Conservation (phyloP, 1,284 basidiomycete genomes). For the Malassezia furfur region DNA sequence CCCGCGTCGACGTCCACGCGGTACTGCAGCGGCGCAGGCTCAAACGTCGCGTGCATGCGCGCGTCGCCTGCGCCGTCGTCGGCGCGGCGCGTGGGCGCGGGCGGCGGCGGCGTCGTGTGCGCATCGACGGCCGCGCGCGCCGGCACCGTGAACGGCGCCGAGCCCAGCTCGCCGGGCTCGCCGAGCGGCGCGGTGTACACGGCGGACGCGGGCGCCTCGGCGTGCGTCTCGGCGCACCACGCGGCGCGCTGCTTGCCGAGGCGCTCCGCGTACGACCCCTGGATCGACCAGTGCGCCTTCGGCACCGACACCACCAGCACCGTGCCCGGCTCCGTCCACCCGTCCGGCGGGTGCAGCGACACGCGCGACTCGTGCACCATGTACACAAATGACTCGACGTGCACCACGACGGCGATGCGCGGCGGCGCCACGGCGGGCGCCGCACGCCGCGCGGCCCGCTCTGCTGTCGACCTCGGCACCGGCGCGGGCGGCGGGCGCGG, state of each 20-base stretch:
- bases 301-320: constrained; percentile 5
- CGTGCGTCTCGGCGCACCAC: not conserved
- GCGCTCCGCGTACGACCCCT: constrained; percentile 11
- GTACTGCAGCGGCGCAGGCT: constrained; percentile 8
- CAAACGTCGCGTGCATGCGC: not conserved
- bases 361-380: not conserved
- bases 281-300: not conserved
- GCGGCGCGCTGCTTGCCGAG: not conserved
- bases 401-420: constrained; percentile 14
- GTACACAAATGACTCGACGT: constrained; percentile 12
- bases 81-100: not conserved
- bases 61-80: not conserved
- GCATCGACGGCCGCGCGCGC: not conserved
- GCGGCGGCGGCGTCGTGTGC: not conserved
- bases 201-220: not conserved
- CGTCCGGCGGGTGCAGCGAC: not conserved
- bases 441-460: not conserved
- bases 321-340: not conserved
- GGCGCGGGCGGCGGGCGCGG: not conserved
- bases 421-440: not conserved
- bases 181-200: not conserved
- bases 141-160: not conserved
- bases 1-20: not conserved
- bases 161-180: not conserved
- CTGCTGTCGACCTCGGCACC: too few species aligned